Conservation (phyloP, 1,139 yeast species). For the Scheffersomyces parashehatae region DNA sequence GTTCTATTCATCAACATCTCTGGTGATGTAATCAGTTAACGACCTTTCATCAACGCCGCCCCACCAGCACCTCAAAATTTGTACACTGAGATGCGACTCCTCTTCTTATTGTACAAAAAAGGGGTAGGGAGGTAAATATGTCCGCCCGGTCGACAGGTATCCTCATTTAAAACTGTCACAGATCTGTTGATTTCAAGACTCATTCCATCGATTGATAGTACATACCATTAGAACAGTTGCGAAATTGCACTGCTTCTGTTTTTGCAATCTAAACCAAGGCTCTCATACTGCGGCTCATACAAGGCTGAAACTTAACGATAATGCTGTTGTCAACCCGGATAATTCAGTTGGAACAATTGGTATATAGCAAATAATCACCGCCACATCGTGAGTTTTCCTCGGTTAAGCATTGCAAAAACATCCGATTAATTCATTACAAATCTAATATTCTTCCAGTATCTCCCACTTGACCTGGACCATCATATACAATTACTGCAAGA, state of each 20-base stretch:
- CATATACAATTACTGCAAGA: too few species aligned
- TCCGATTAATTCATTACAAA: slow-evolving; percentile 5
- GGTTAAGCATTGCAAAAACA: slow-evolving; percentile 2
- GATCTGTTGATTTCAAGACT: too few species aligned
- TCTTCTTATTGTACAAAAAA: slow-evolving; percentile 46
- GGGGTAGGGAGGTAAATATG: slow-evolving; percentile 57
- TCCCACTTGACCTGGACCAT: not conserved
- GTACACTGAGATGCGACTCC: slow-evolving; percentile 74
- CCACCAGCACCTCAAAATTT: slow-evolving; percentile 56
- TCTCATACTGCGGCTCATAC: slow-evolving; percentile 55
- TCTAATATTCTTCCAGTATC: slow-evolving; percentile 10
- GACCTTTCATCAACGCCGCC: slow-evolving; percentile 69
- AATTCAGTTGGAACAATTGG: slow-evolving; percentile 86
- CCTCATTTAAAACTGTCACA: slow-evolving; percentile 41
- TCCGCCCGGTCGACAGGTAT: slow-evolving; percentile 81
- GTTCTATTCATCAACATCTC: not conserved
- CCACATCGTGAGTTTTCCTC: slow-evolving; percentile 20
- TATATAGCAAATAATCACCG: slow-evolving; percentile 70
- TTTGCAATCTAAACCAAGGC: too few species aligned
- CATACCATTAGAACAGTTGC: too few species aligned
- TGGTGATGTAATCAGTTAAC: slow-evolving; percentile 30
- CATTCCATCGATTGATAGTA: too few species aligned
- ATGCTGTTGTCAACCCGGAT: slow-evolving; percentile 71
- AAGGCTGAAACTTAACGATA: slow-evolving; percentile 86
- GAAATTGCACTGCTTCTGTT: too few species aligned